Evolutionary conservation across 257 asterid genomes (phyloP), one percentile per base, ranked within the genome.

Genomic region (Gardenia jasminoides): DNA sequence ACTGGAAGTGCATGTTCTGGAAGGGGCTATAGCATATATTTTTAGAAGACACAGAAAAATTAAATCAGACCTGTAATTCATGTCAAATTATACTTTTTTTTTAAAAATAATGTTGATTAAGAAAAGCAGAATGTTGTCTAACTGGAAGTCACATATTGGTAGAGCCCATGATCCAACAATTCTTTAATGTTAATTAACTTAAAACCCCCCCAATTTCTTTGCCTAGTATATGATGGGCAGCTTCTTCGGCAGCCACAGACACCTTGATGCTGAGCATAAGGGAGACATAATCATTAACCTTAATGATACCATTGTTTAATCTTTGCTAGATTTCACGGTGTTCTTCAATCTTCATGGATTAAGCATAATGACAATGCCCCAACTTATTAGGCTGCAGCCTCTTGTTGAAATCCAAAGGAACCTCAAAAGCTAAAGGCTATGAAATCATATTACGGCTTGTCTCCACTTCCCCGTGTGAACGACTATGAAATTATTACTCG

Each of bases 381-480:
- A 44, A 64, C 72, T 47, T 80, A 36, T 73, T 33, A n/a, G 72
- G 72, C 33, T 13, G 78, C 70, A 75, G 80, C 46, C 61, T 20
- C 16, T 47, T 22, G 71, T 19, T 30, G 50, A 56, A 41, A 77
- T 15, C 36, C 68, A 24, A 67, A 74, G 24, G 33, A 67, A 67
- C 65, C 75, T 66, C 75, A 54, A 78, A 78, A 68, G 75, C 44
- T 50, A 73, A 74, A 52, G 76, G 30, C 81, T 61, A 44, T 12
- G 39, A 13, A 43, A 65, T 41, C 30, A 58, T 22, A 58, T 62
- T 67, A 47, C 64, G 78, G 73, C 67, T 62, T 62, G 74, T 79
- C 82, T 70, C 73, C 82, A 72, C 71, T 72, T 44, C 59, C 82
- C 26, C 82, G 78, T 79, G 82, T 64, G 78, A 79, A 72, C 78